A percentile compares a stretch with the other conserved stretches of the same genome.
These are phyloP conservation scores for Ophiocordyceps polyrhachis-furcata DNA, from an alignment of 2,329 filamentous ascomycete species.

Conservation along the genomic window DNA sequence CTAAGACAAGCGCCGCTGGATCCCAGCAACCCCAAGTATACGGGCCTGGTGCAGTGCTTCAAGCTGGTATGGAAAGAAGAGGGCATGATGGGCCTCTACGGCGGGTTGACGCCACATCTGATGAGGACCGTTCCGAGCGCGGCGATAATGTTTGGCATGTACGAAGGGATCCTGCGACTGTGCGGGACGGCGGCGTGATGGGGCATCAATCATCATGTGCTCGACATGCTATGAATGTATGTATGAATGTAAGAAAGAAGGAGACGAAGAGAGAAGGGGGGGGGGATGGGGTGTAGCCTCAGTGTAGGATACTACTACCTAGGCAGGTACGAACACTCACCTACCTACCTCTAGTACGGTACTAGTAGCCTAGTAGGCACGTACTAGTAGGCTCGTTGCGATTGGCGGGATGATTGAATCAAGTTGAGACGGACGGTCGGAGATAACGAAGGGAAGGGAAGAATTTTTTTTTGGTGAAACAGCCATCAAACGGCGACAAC, in stretches of 20 bases:
- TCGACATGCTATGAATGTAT: too few relatives aligned
- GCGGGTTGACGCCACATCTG: conserved; percentile 79
- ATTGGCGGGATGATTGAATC: too few relatives aligned
- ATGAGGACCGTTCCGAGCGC: conserved; percentile 81
- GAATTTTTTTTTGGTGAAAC: not conserved
- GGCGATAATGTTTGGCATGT: conserved; percentile 94
- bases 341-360: too few relatives aligned
- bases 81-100: conserved; percentile 70
- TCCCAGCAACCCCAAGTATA: conserved; percentile 63
- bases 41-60: conserved; percentile 76
- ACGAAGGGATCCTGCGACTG: conserved; percentile 36
- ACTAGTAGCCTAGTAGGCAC: too few relatives aligned
- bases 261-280: too few relatives aligned
- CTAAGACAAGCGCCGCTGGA: conserved; percentile 67
- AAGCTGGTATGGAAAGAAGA: conserved; percentile 75
- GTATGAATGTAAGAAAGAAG: too few relatives aligned
- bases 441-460: not conserved
- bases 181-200: conserved; percentile 20
- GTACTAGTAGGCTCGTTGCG: too few relatives aligned
- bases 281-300: too few relatives aligned
- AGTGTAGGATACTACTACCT: too few relatives aligned
- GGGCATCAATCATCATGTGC: too few relatives aligned
- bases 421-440: not conserved
- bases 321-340: too few relatives aligned
- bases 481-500: not conserved